A percentile compares a stretch with the other conserved stretches of the same genome.
Evolutionary conservation across 176 grass and related monocot genomes (phyloP).

Genomic region (Otatea glauca): DNA sequence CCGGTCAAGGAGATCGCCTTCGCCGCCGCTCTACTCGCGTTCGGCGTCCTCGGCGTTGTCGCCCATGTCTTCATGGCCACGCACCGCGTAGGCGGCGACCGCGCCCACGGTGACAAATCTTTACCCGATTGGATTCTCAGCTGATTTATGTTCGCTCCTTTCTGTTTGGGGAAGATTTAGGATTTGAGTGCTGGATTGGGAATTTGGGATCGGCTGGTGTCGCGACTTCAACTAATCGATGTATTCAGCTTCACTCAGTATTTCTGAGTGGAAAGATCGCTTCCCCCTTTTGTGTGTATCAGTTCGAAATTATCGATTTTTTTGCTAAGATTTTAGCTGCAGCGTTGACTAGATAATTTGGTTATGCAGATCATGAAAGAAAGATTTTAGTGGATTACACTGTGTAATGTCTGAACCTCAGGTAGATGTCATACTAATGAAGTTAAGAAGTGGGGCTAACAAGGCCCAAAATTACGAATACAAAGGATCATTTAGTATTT

Average conservation of each 20-base stretch:
- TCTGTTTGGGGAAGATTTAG: neutral
- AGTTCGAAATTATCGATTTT: neutral
- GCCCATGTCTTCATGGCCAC: slow-evolving; percentile 68
- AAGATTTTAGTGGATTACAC: no score
- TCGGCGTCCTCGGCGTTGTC: slow-evolving; percentile 68
- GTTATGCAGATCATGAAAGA: neutral
- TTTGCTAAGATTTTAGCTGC: neutral
- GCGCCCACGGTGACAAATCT: slow-evolving; percentile 64
- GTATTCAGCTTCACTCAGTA: no score
- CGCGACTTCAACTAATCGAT: neutral
- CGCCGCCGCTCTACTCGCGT: slow-evolving; percentile 77
- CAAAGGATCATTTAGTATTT: neutral
- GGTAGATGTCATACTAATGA: neutral
- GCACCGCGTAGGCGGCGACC: slow-evolving; percentile 85
- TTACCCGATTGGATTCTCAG: neutral
- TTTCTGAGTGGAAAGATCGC: neutral
- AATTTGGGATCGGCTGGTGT: neutral
- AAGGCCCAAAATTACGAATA: neutral
- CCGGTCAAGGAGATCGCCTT: slow-evolving; percentile 98
- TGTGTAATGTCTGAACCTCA: neutral
- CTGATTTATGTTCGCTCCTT: neutral
- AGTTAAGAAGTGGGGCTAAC: neutral
- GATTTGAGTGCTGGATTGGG: neutral
- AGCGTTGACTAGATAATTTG: no score
- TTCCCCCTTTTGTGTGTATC: no score